Evolutionary conservation across 2,329 filamentous ascomycete genomes (phyloP).

Genomic region (Ascochyta lentis): DNA sequence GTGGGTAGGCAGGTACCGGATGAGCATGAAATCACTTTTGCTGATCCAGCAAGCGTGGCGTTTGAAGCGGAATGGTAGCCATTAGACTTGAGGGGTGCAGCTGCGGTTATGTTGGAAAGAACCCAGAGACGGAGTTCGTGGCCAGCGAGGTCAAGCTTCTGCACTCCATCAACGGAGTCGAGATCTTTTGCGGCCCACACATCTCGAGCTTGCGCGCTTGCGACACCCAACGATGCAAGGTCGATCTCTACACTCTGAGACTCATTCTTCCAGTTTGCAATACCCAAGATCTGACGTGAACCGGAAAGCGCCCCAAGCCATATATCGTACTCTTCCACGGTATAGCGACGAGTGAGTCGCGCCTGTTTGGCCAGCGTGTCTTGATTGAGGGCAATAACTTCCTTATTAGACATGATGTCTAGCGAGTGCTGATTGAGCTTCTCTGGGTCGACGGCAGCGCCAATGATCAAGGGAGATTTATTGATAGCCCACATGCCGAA

Average conservation of each 20-base stretch:
- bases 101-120: slow-evolving; percentile 41
- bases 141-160: slow-evolving; percentile 26
- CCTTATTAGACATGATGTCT: slow-evolving; percentile 55
- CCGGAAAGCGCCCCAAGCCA: slow-evolving; percentile 49
- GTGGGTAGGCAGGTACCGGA: slow-evolving; percentile 37
- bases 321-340: slow-evolving; percentile 48
- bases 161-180: slow-evolving; percentile 23
- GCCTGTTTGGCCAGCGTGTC: slow-evolving; percentile 61
- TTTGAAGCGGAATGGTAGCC: slow-evolving; percentile 43
- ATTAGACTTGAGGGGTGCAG: slow-evolving; percentile 17
- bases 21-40: slow-evolving; percentile 33
- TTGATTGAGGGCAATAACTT: slow-evolving; percentile 65
- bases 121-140: slow-evolving; percentile 44
- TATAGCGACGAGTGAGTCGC: slow-evolving; percentile 53
- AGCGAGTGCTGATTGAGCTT: slow-evolving; percentile 31
- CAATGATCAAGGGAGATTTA: slow-evolving; percentile 55
- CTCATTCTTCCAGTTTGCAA: slow-evolving; percentile 50
- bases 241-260: slow-evolving; percentile 41
- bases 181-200: slow-evolving; percentile 43
- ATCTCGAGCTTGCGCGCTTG: slow-evolving; percentile 45
- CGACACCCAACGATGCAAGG: slow-evolving; percentile 40
- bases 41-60: slow-evolving; percentile 41
- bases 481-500: slow-evolving; percentile 57
- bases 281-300: slow-evolving; percentile 43
- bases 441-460: slow-evolving; percentile 45